These are phyloP conservation scores for Letharia lupina DNA, from an alignment of 495 filamentous ascomycete genomes.

Conservation along the genomic window DNA sequence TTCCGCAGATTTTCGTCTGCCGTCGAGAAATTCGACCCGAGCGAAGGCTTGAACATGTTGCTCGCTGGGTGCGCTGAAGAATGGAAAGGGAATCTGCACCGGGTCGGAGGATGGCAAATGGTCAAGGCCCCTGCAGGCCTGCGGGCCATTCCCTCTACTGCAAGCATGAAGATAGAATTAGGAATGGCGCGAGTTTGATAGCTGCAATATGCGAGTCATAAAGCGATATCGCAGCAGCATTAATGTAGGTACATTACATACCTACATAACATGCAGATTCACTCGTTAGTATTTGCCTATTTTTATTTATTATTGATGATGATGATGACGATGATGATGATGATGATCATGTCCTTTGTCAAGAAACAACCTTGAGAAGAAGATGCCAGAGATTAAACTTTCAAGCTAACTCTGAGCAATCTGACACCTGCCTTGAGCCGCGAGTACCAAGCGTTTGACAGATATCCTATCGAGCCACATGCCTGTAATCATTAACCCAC, in stretches of 20 bases:
- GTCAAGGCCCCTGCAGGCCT: not conserved
- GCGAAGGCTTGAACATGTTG: no score
- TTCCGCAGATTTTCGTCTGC: not conserved
- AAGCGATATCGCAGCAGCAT: not conserved
- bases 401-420: not conserved
- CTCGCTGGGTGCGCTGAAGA: not conserved
- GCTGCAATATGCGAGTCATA: not conserved
- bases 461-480: not conserved
- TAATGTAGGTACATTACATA: no score
- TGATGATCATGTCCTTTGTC: no score
- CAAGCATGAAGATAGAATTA: not conserved
- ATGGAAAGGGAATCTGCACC: not conserved
- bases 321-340: no score
- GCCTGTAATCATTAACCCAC: not conserved
- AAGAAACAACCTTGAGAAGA: not conserved
- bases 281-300: no score
- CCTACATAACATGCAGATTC: no score
- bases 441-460: not conserved
- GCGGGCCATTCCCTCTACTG: not conserved
- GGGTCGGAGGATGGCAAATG: not conserved
- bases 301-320: no score
- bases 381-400: not conserved
- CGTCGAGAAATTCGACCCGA: not conserved
- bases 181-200: not conserved
- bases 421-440: not conserved